Evolutionary conservation across 441 rosid genomes (phyloP).

Genomic region (Kokia cookei): DNA sequence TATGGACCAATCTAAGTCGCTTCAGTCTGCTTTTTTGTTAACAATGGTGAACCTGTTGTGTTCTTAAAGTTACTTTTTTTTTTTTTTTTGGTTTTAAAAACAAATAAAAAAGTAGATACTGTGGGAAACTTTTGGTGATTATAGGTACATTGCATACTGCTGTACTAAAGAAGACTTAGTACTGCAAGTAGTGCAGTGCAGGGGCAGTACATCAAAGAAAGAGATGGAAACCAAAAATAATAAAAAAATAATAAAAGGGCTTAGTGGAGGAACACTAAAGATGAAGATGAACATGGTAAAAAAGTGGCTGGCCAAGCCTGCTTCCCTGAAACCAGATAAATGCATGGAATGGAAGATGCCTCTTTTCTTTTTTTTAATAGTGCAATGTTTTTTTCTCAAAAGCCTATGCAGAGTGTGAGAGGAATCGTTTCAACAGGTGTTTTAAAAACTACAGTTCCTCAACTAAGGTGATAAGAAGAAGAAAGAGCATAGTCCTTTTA

Average conservation of each 20-base stretch:
- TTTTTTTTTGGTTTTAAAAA: background rate
- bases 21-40: background rate
- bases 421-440: background rate
- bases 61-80: background rate
- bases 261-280: background rate
- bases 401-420: background rate
- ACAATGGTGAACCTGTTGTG: background rate
- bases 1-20: background rate
- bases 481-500: background rate
- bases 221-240: background rate
- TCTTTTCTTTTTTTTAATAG: background rate
- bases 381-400: background rate
- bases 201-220: background rate
- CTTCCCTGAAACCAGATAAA: background rate
- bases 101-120: background rate
- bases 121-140: slow-evolving; percentile 2
- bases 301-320: background rate
- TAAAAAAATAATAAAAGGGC: background rate
- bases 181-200: background rate
- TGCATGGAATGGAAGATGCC: background rate
- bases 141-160: background rate
- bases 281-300: background rate
- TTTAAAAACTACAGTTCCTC: background rate
- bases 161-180: background rate
- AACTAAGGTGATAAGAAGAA: background rate